Conservation (phyloP, 495 filamentous ascomycete species). For the Poronia punctata region DNA sequence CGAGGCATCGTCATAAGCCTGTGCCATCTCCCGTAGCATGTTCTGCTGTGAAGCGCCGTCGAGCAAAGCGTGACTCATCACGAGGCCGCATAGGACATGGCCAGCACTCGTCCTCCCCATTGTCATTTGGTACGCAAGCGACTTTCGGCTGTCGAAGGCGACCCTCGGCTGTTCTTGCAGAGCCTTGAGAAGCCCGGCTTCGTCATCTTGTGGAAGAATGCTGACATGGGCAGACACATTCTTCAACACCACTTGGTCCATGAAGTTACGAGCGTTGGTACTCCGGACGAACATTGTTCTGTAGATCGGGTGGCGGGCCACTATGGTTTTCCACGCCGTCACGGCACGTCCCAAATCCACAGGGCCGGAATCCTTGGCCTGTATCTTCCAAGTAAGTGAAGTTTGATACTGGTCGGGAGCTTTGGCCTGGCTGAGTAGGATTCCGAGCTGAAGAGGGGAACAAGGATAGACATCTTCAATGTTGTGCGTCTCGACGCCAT, state of each 20-base stretch:
- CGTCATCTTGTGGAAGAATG: background rate
- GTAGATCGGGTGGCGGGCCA: slow-evolving; percentile 46
- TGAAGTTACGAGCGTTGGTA: slow-evolving; percentile 38
- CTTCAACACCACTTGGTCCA: slow-evolving; percentile 43
- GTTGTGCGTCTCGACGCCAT: slow-evolving; percentile 13
- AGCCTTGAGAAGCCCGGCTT: background rate
- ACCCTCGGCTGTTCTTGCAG: no score
- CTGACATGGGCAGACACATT: background rate
- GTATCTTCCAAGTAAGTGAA: background rate
- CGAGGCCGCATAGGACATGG: background rate
- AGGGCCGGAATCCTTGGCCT: slow-evolving; percentile 4
- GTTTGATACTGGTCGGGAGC: slow-evolving; percentile 36
- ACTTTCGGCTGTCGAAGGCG: no score
- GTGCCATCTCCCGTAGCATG: background rate
- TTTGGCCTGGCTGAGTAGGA: slow-evolving; percentile 44
- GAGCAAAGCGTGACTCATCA: background rate
- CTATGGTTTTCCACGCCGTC: slow-evolving; percentile 47
- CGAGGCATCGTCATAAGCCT: background rate
- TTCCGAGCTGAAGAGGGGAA: slow-evolving; percentile 37
- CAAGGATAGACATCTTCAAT: slow-evolving; percentile 39
- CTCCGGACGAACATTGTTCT: slow-evolving; percentile 48
- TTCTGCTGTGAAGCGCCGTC: background rate
- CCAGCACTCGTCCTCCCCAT: background rate
- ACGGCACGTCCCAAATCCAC: slow-evolving; percentile 35
- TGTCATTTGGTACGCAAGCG: no score